Evolutionary conservation across 2,329 filamentous ascomycete species (phyloP), one percentile per base, ranked within the genome.

Genomic region (Colletotrichum sp.): DNA sequence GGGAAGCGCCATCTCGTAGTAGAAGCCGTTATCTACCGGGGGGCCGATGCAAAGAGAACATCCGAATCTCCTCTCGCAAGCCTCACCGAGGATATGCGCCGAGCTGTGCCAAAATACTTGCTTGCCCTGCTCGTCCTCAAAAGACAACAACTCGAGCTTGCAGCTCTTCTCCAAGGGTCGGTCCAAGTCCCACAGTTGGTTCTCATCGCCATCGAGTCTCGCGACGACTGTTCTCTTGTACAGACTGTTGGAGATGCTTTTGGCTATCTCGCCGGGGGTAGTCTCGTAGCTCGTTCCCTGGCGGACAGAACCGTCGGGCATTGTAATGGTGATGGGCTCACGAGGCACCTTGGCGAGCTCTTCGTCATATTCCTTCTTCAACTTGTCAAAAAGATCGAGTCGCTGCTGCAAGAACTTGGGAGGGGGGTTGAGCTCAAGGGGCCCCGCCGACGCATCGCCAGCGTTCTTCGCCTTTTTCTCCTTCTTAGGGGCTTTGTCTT

Each of bases 71-170:
- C 94, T 91, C 86, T 99, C 97, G 66, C 94, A 94, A 76, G 96
- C 96, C 86, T 98, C 97, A 79, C 97, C 97, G n/a, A 99, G 91
- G 78, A 98, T 93, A 84, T 99, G 97, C 26, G 74, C 74, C n/a
- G 97, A 97, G 81, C 94, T 96, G 86, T 98, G 97, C 96, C 96
- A 99, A 88, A 98, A 99, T 72, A 98, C 96, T 84, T 95, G 95
- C 87, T 97, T 96, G 81, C 95, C 96, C 86, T 94, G 82, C 65
- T 89, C 87, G 78, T 90, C n/a, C 66, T 95, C 93, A 80, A 98
- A 99, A 78, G 94, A 93, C 78, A 98, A 89, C 70, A 98, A 89
- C 81, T 96, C 94, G 32, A 99, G 90, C 80, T 92, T 94, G 88
- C 95, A 97, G 87, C 93, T 95, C 85, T 92, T 93, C 89, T 98